Evolutionary conservation across 345 rosid species (phyloP), one percentile per base, ranked within the genome.

Genomic region (Lepidium aucheri): DNA sequence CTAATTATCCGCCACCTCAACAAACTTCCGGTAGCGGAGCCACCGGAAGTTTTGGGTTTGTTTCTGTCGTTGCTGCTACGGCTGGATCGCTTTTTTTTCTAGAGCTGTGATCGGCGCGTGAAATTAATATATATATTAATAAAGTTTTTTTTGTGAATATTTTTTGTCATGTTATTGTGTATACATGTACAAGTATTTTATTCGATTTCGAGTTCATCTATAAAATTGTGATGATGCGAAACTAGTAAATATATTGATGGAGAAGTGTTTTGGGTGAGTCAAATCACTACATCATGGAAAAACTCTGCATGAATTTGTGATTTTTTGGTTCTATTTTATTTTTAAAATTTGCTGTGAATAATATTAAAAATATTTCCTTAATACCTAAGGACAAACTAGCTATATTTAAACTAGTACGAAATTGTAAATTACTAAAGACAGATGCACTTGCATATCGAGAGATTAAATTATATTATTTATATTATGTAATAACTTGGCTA

Each of bases 11-110:
- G 0, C 54, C 75, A 0, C 67, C 63, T 6, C 38, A 60, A 7
- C 26, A 78, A 5, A 17, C 43, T 4, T 47, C 64, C 1, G 78
- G 53, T 30, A 72, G 66, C 7, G 10, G 8, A 1, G 3, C 5
- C 49, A 53, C 60, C 3, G 9, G 61, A 10, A 13, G 61, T n/a
- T 35, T 78, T 22, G 56, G 67, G 6, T 24, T 62, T 9, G 72
- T 18, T 11, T 72, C 50, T 5, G n/a, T 41, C 4, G 67, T 17
- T 24, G 76, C 67, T 39, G 68, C 69, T 28, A 50, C 36, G 3
- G 78, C 51, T 16, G 81, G 74, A 60, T 82, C 52, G 60, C 13
- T 78, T 49, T 80, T 82, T 41, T 59, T 33, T 69, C 40, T 82
- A 57, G 63, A 82, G 73, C 17, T 72, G 46, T 40, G 30, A 56